Conservation (phyloP, 1,139 yeast genomes). For the Geotrichum citri-aurantii region DNA sequence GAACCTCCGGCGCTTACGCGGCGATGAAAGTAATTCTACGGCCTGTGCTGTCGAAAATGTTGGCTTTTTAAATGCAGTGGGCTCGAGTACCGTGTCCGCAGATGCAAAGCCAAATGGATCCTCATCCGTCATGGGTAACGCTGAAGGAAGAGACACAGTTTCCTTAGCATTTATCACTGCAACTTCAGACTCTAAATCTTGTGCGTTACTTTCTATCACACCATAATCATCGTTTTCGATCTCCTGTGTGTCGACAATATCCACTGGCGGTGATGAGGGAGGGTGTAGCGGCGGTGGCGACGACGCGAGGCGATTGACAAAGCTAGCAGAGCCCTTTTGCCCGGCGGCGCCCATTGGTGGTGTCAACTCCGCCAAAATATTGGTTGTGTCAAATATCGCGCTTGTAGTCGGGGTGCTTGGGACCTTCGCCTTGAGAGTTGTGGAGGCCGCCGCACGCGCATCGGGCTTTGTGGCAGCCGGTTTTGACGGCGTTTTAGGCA, state of each 20-base stretch:
- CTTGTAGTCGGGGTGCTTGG: background rate
- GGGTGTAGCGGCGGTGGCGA: background rate
- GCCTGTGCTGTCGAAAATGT: background rate
- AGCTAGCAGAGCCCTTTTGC: background rate
- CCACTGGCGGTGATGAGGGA: background rate
- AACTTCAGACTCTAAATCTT: background rate
- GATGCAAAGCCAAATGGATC: background rate
- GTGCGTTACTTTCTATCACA: background rate
- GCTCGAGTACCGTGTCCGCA: background rate
- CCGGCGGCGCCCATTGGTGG: background rate
- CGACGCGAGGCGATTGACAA: background rate
- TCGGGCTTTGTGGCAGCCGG: background rate
- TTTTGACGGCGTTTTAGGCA: background rate
- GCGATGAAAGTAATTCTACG: background rate
- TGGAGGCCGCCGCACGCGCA: background rate
- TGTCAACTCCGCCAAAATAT: background rate
- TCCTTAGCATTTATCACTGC: background rate
- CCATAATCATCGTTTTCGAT: background rate
- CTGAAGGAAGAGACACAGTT: background rate
- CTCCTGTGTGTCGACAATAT: background rate
- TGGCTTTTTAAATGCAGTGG: background rate
- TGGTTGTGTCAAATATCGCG: background rate
- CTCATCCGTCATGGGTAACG: background rate
- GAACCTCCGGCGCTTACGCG: background rate
- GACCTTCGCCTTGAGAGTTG: constrained; percentile 1